Evolutionary conservation across 345 rosid genomes (phyloP), one percentile per base, ranked within the genome.

Genomic region (Eucalyptus curtisii): DNA sequence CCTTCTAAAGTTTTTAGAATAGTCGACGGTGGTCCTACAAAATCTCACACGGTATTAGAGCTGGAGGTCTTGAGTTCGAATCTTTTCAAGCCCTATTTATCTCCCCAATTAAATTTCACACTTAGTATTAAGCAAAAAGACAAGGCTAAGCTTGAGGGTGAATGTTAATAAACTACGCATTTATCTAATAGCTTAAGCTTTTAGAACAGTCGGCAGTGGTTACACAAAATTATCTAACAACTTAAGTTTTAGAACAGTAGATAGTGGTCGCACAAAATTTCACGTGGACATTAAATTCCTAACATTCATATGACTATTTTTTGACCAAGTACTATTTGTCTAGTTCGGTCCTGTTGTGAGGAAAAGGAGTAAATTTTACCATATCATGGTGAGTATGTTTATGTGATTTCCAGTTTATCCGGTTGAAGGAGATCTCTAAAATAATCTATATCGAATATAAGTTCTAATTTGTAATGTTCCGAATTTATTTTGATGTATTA

Each of bases 401-500:
- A 40, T 37, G 14, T 10, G 82, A 76, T 40, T 86, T 52, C 48
- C 20, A 86, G 42, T 31, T 52, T 55, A 49, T 24, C 82, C 42
- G 27, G 1, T 11, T 40, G 2, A 11, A 6, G 82, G 82, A 2
- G 45, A 7, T 20, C 82, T 20, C 47, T 76, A 20, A 0, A 5
- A 1, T 76, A 20, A 76, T 10, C 27, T 6, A 10, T 76, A 48
- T 49, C 13, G 55, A 85, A 85, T 47, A 27, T 31, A 48, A 47
- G 40, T 22, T 85, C 55, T 15, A 47, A 47, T 48, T 30, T 16
- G 37, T 31, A 10, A 31, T 7, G 61, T n/a, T 42, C 59, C 30
- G 5, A 42, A 25, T 66, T 87, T 88, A 68, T 49, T 81, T 48
- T 79, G 24, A 27, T 13, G 86, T 50, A 16, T 50, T 48, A 97